phyloP scores from a whole-genome alignment of 2,329 filamentous ascomycete species.

The Botrytis tulipae region DNA sequence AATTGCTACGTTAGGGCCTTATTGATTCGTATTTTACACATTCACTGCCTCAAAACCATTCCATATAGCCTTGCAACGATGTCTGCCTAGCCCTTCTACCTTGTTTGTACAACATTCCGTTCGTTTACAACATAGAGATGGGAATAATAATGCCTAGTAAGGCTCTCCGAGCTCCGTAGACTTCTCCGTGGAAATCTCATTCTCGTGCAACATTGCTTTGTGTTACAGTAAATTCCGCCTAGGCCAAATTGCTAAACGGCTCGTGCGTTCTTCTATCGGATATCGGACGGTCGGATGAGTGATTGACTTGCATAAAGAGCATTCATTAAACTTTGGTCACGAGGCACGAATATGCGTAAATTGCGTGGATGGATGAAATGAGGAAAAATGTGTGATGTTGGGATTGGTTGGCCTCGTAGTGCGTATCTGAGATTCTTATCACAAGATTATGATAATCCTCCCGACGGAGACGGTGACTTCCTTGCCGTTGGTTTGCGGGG shows the following conservation, averaged over 20 bases:
- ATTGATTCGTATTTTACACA: constrained; percentile 8
- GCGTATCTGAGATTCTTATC: neutral
- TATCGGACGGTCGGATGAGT: neutral
- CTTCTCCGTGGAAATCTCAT: constrained; percentile 2
- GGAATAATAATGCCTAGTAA: neutral
- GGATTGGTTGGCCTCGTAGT: neutral
- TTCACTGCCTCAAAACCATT: neutral
- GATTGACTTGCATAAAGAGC: neutral
- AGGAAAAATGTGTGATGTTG: neutral
- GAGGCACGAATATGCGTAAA: neutral
- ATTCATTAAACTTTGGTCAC: neutral
- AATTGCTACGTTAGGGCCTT: constrained; percentile 6
- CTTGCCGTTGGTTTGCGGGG: neutral
- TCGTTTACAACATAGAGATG: neutral
- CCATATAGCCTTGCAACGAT: neutral
- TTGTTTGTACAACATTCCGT: neutral
- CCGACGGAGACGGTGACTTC: neutral
- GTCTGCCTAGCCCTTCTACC: neutral
- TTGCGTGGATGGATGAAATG: neutral
- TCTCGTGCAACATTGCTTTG: neutral
- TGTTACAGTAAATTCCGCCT: neutral
- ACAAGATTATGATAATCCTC: neutral
- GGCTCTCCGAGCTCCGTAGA: neutral
- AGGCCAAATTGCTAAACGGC: neutral
- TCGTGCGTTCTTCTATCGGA: neutral